A percentile compares a stretch with the other conserved stretches of the same genome.
Conservation (phyloP, 805 yeast genomes). For the Saturnispora zaruensis region DNA sequence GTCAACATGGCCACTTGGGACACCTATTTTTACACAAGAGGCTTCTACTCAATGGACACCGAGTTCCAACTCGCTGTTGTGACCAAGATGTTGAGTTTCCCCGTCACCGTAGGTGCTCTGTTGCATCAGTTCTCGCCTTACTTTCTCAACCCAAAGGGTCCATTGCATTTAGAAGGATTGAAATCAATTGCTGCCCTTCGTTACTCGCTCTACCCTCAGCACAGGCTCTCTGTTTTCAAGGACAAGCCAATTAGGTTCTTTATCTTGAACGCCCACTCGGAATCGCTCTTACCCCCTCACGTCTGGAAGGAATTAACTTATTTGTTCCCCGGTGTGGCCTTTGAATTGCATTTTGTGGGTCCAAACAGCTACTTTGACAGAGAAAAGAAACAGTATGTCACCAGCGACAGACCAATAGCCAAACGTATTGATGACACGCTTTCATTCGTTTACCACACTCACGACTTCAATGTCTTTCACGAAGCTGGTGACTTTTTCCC, state of each 20-base stretch:
- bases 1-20: constrained; percentile 87
- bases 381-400: constrained; percentile 51
- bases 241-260: constrained; percentile 88
- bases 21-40: constrained; percentile 83
- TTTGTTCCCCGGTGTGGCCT: constrained; percentile 70
- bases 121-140: constrained; percentile 85
- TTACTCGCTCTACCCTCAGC: constrained; percentile 77
- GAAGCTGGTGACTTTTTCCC: constrained; percentile 94
- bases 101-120: constrained; percentile 77
- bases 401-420: constrained; percentile 55
- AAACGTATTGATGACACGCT: constrained; percentile 68
- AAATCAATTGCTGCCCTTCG: constrained; percentile 88
- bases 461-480: constrained; percentile 84
- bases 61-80: constrained; percentile 94
- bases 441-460: constrained; percentile 74
- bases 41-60: constrained; percentile 92
- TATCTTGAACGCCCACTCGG: constrained; percentile 86
- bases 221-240: constrained; percentile 50
- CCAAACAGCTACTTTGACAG: constrained; percentile 83
- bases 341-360: constrained; percentile 88
- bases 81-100: constrained; percentile 89
- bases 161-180: constrained; percentile 84
- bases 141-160: constrained; percentile 71
- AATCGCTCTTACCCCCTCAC: constrained; percentile 86
- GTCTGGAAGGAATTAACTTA: constrained; percentile 92